These are phyloP conservation scores for Psilocybe subaeruginosa DNA, from an alignment of 768 basidiomycete genomes.

Conservation along the genomic window DNA sequence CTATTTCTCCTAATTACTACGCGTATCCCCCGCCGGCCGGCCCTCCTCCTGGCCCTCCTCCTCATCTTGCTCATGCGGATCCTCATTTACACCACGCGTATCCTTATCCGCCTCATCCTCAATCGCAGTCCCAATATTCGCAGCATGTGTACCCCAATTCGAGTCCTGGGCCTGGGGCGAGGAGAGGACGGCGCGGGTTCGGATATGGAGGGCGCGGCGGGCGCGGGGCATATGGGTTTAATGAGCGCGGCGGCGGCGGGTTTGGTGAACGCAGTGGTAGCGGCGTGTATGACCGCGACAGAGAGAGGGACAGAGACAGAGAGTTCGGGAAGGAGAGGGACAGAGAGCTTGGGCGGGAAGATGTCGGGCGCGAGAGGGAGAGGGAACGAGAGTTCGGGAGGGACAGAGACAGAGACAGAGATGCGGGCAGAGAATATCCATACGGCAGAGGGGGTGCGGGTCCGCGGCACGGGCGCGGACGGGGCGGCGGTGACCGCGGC, in stretches of 20 bases:
- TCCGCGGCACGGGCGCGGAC: neutral
- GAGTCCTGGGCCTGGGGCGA: neutral
- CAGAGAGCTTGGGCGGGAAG: neutral
- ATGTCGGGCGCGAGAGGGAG: neutral
- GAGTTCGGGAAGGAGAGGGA: neutral
- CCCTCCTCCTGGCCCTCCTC: too few relatives aligned
- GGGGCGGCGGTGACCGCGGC: neutral
- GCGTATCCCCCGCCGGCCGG: too few relatives aligned
- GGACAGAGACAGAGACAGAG: neutral
- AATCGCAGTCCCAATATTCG: too few relatives aligned
- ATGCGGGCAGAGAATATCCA: neutral
- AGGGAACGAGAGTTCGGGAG: neutral
- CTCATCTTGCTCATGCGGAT: too few relatives aligned
- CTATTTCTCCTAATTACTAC: too few relatives aligned
- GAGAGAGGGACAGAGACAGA: neutral
- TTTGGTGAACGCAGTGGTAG: neutral
- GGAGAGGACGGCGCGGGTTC: conserved; percentile 1
- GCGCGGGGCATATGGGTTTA: neutral
- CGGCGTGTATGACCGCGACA: neutral
- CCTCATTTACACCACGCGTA: too few relatives aligned
- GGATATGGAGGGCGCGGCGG: conserved; percentile 12
- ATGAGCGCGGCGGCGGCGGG: too few relatives aligned
- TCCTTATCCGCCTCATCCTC: too few relatives aligned
- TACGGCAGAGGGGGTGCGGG: neutral
- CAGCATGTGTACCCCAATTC: neutral